Evolutionary conservation across 2,329 filamentous ascomycete species (phyloP).

Genomic region (Epichloe sp.): DNA sequence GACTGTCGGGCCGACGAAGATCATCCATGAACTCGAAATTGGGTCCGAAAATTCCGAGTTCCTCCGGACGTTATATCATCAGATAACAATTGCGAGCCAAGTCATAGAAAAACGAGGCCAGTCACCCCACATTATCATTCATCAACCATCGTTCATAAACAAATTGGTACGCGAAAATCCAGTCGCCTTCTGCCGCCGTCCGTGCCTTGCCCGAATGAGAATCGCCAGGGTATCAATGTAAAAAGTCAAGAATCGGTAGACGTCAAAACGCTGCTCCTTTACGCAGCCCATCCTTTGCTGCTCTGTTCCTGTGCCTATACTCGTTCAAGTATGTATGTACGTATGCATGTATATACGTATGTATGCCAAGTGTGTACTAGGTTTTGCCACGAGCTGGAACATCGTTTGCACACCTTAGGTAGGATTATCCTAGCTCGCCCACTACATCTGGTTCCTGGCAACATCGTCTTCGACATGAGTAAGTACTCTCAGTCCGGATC

Average conservation of each 20-base stretch:
- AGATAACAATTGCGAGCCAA: too few species aligned
- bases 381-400: not conserved
- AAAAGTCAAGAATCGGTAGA: not conserved
- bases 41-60: too few species aligned
- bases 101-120: too few species aligned
- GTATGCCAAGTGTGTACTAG: not conserved
- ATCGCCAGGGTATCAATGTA: not conserved
- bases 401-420: not conserved
- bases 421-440: not conserved
- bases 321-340: too few species aligned
- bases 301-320: not conserved
- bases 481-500: slow-evolving; percentile 17
- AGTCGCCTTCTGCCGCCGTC: not conserved
- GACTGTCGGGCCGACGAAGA: too few species aligned
- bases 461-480: slow-evolving; percentile 17
- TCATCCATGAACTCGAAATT: too few species aligned
- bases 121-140: not conserved
- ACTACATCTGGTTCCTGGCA: slow-evolving; percentile 16
- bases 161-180: not conserved
- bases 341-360: too few species aligned
- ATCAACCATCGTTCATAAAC: not conserved
- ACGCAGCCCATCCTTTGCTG: not conserved
- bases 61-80: too few species aligned
- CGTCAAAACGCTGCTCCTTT: not conserved
- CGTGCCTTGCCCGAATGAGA: not conserved